A percentile compares a stretch with the other conserved stretches of the same genome.
These are phyloP conservation scores for Cyathus striatus DNA, from an alignment of 768 basidiomycete species.

Conservation along the genomic window DNA sequence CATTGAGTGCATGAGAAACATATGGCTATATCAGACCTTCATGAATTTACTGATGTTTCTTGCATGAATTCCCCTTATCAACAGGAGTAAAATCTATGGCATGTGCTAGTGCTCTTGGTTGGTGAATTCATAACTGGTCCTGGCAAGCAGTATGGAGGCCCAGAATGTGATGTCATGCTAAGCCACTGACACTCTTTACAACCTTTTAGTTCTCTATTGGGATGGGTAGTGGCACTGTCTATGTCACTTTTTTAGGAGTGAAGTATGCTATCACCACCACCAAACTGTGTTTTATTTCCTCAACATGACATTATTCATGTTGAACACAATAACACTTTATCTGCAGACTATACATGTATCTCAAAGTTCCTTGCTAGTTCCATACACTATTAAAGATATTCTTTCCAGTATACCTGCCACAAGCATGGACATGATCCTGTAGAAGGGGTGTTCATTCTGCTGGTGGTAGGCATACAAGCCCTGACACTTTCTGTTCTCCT, in stretches of 20 bases:
- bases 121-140: constrained; percentile 45
- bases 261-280: constrained; percentile 23
- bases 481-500: too few species aligned
- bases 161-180: neutral
- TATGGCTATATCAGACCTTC: too few species aligned
- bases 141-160: constrained; percentile 42
- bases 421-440: constrained; percentile 37
- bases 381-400: neutral
- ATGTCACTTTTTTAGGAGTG: constrained; percentile 38
- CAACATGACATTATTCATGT: constrained; percentile 36
- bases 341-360: constrained; percentile 36
- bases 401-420: constrained; percentile 34
- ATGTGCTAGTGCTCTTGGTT: constrained; percentile 29
- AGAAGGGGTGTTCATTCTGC: constrained; percentile 38
- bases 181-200: neutral
- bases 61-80: too few species aligned
- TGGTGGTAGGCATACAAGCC: constrained; percentile 19
- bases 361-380: neutral
- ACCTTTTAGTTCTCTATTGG: constrained; percentile 39
- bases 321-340: constrained; percentile 35
- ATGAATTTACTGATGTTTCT: too few species aligned
- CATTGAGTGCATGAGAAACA: too few species aligned
- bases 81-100: too few species aligned
- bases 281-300: constrained; percentile 43
- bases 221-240: constrained; percentile 46